A percentile compares a stretch with the other conserved stretches of the same genome.
Conservation (phyloP, 345 rosid genomes). For the Cardamine chenopodiifolia region DNA sequence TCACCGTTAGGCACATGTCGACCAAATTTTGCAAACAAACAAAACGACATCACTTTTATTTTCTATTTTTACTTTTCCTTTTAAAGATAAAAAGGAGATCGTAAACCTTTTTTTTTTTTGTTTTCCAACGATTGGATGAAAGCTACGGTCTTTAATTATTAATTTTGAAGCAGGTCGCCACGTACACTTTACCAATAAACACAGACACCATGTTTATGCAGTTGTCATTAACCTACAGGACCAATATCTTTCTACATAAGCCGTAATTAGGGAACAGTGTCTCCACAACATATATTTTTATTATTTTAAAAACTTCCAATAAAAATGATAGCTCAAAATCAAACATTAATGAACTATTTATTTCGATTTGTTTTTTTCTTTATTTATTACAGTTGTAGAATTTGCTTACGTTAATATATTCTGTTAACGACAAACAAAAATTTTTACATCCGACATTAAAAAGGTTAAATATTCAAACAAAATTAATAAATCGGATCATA, state of each 20-base stretch:
- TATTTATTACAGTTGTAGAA: no score
- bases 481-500: no score
- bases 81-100: not conserved
- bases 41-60: not conserved
- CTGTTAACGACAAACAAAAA: no score
- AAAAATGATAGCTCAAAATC: not conserved
- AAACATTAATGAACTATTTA: no score
- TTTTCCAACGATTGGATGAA: no score
- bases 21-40: conserved; percentile 27
- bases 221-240: not conserved
- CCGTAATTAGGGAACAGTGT: not conserved
- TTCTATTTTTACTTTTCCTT: not conserved
- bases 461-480: no score
- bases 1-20: conserved; percentile 28
- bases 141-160: not conserved
- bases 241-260: not conserved
- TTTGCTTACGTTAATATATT: no score
- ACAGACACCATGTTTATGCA: not conserved
- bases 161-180: not conserved
- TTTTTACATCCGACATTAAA: no score
- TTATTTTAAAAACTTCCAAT: not conserved
- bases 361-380: no score
- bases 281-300: not conserved
- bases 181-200: not conserved
- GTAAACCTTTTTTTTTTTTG: not conserved